phyloP scores from a whole-genome alignment of 345 rosid species.

The Dimocarpus longan region DNA sequence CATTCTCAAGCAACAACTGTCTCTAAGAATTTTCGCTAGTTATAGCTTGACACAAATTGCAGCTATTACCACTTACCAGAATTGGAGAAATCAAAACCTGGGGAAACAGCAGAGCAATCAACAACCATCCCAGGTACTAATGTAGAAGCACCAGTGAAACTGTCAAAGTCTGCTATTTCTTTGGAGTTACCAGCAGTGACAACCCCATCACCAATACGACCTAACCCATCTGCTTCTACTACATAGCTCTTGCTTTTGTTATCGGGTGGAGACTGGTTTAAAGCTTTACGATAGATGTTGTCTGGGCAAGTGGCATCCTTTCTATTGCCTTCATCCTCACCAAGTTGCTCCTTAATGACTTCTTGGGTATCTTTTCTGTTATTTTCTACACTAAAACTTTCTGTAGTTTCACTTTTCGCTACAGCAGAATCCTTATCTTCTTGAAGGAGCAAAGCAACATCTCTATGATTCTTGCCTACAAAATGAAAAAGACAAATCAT shows the following conservation, averaged over 20 bases:
- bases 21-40: neutral
- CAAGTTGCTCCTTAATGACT: neutral
- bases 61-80: conserved; percentile 20
- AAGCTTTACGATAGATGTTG: neutral
- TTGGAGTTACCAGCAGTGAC: conserved; percentile 6
- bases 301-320: conserved; percentile 3
- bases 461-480: conserved; percentile 1
- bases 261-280: conserved; percentile 7
- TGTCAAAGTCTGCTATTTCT: conserved; percentile 6
- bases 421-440: neutral
- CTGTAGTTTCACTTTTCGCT: conserved; percentile 5
- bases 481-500: neutral
- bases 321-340: conserved; percentile 4
- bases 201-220: conserved; percentile 1
- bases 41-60: neutral
- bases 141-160: conserved; percentile 1
- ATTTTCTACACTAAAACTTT: conserved; percentile 16
- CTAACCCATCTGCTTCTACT: conserved; percentile 13
- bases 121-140: conserved; percentile 1
- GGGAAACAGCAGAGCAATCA: neutral
- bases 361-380: conserved; percentile 4
- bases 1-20: too few species aligned
- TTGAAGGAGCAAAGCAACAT: neutral
- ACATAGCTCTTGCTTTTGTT: neutral
- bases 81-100: neutral